Evolutionary conservation across 2,329 filamentous ascomycete genomes (phyloP), one percentile per base, ranked within the genome.

Genomic region (Xylaria digitata): DNA sequence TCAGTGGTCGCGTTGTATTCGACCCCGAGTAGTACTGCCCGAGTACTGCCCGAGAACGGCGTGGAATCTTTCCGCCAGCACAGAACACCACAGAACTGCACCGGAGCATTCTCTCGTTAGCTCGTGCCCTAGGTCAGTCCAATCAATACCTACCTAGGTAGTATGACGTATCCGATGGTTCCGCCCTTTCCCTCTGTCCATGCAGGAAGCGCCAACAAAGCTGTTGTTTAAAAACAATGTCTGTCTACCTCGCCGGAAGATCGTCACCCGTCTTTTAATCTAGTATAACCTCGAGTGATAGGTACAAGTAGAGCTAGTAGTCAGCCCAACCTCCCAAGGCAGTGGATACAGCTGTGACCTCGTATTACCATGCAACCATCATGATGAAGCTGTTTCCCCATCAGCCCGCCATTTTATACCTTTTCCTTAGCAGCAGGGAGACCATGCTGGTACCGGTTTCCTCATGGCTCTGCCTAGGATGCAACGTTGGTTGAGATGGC

Each of bases 141-240:
- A 68, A 55, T 50, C 32, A 8, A 34, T 34, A 34, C 32, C 32
- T 34, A 34, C 32, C 32, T 34, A 34, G 68, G 60, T 53, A 58
- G 68, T 64, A 73, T 74, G 70, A 74, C 72, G 71, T 73, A 69
- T 64, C 69, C 64, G 70, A 69, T 72, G 63, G 68, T 7, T 21
- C 46, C 54, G 54, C 49, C 49, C 48, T 53, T 58, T 42, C 42
- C 19, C 57, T 46, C 49, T 26, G 42, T 21, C 34, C 19, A 57
- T 46, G 40, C 26, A 37, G 32, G 19, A 3, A 40, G 40, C 45
- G 55, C 62, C 54, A 54, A 42, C 55, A 54, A 48, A 61, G 49
- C 17, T 40, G 17, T n/a, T 37, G 19, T 43, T 21, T 30, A 40
- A 9, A 37, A 37, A 68, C 68, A 61, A 61, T 67, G 65, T 11